These are phyloP conservation scores for Liriodendron chinense DNA, from an alignment of 164 flowering plant genomes.

Conservation along the genomic window DNA sequence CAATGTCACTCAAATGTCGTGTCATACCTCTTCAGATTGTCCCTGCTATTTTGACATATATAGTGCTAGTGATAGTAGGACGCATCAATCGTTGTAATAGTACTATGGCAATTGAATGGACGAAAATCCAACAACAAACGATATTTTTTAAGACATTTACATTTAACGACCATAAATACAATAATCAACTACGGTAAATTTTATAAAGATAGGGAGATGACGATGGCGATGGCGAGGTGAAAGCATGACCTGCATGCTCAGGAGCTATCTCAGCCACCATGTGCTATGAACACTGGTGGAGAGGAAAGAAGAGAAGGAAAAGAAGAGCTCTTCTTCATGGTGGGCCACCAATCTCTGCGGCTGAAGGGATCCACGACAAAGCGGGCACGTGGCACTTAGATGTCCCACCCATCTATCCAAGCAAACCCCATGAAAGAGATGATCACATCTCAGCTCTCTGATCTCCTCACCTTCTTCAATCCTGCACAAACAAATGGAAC, in stretches of 20 bases:
- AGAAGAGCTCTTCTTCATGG: not conserved
- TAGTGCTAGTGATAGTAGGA: too few relatives aligned
- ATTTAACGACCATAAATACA: too few relatives aligned
- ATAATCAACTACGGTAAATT: too few relatives aligned
- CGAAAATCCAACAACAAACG: too few relatives aligned
- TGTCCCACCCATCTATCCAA: constrained; percentile 3
- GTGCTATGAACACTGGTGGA: not conserved
- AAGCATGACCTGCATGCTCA: not conserved
- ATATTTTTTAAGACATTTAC: too few relatives aligned
- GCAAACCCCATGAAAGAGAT: constrained; percentile 1
- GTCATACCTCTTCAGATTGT: too few relatives aligned
- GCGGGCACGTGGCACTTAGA: not conserved
- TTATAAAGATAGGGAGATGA: not conserved
- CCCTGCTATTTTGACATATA: too few relatives aligned
- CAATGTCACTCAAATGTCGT: too few relatives aligned
- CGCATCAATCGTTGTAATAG: too few relatives aligned
- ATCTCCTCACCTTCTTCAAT: constrained; percentile 7
- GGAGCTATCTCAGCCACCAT: constrained; percentile 2
- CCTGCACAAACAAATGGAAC: constrained; percentile 1
- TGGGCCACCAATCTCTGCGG: not conserved
- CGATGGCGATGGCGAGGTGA: not conserved
- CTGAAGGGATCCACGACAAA: not conserved
- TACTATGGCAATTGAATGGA: too few relatives aligned
- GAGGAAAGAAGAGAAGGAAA: not conserved
- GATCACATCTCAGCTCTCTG: constrained; percentile 2